Percentiles rank a stretch among this genome's conserved stretches.
Evolutionary conservation across 2,329 filamentous ascomycete species (phyloP).

Genomic region (Fusarium newnesense): DNA sequence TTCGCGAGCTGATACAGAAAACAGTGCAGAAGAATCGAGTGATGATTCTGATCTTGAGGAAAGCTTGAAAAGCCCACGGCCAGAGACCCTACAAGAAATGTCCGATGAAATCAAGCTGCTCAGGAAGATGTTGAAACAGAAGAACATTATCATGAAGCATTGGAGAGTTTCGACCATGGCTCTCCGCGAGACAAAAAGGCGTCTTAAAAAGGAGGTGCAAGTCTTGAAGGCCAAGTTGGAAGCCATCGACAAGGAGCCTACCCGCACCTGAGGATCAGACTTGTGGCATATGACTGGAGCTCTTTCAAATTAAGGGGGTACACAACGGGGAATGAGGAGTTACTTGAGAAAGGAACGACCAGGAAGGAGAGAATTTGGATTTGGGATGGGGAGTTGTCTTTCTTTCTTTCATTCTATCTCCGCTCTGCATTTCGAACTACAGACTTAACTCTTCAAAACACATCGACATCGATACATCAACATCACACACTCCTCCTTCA

Average conservation of each 20-base stretch:
- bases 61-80: background rate
- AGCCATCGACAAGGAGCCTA: background rate
- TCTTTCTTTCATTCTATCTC: background rate
- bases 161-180: background rate
- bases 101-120: background rate
- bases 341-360: background rate
- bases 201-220: background rate
- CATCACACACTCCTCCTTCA: background rate
- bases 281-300: fast-evolving
- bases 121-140: background rate
- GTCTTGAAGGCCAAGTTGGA: background rate
- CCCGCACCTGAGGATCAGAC: background rate
- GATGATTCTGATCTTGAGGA: background rate
- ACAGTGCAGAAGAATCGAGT: background rate
- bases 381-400: background rate
- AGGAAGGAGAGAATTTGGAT: no score
- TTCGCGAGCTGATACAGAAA: no score
- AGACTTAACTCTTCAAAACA: background rate
- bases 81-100: background rate
- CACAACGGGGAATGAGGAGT: background rate
- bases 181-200: background rate
- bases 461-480: background rate
- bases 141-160: background rate
- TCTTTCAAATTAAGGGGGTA: background rate
- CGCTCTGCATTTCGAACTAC: background rate